phyloP scores from a whole-genome alignment of 352 stramenopile species.

The Phytophthora megakarya region DNA sequence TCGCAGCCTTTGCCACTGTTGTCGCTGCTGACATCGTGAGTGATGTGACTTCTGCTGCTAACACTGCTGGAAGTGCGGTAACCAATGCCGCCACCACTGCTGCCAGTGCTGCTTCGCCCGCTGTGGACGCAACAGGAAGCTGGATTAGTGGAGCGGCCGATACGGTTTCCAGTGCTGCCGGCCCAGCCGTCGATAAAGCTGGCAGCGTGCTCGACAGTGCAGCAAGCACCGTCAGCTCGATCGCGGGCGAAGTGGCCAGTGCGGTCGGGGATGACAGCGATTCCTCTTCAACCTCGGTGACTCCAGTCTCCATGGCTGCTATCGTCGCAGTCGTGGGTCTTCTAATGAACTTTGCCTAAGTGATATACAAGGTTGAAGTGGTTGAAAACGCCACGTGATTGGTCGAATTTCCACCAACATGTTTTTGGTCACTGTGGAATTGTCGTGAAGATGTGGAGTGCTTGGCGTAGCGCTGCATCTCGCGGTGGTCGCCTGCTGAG shows the following conservation, averaged over 20 bases:
- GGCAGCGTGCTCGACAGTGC: conserved; percentile 21
- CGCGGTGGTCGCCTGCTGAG: conserved; percentile 1
- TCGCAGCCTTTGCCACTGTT: conserved; percentile 17
- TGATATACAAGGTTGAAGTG: conserved; percentile 2
- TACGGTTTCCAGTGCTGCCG: conserved; percentile 23
- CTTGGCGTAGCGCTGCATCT: conserved; percentile 10
- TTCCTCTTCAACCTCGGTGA: conserved; percentile 16
- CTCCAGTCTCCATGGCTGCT: conserved; percentile 16
- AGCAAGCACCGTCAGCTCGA: conserved; percentile 11
- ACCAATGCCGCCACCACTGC: conserved; percentile 8
- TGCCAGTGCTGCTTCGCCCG: conserved; percentile 11
- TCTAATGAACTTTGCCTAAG: conserved; percentile 30
- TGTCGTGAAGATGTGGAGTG: conserved; percentile 37
- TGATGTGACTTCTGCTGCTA: conserved; percentile 18
- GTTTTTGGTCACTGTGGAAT: conserved; percentile 18
- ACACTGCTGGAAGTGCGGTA: conserved; percentile 17
- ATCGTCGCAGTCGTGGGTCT: conserved; percentile 9
- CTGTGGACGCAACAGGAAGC: conserved; percentile 20
- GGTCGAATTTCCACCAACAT: conserved; percentile 11
- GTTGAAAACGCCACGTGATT: conserved; percentile 12
- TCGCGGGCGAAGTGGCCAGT: conserved; percentile 21
- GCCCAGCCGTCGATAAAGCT: conserved; percentile 14
- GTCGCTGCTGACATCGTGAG: conserved; percentile 13
- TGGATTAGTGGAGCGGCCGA: conserved; percentile 19
- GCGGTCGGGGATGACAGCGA: conserved; percentile 12